These are phyloP conservation scores for Lactifluus volemus DNA, from an alignment of 768 basidiomycete genomes.

Conservation along the genomic window DNA sequence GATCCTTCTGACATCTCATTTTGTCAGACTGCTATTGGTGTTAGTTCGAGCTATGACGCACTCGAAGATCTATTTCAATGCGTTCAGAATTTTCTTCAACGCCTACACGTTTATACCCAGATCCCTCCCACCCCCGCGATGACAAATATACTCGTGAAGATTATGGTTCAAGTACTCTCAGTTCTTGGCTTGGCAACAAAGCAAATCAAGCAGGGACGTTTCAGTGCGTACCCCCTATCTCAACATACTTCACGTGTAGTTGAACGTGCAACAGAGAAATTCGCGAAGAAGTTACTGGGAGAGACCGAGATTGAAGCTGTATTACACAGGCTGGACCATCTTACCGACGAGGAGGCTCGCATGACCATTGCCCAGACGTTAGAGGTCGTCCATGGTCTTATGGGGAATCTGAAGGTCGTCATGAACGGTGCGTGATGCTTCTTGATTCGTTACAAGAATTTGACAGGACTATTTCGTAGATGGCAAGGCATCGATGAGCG, in stretches of 20 bases:
- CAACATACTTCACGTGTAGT: neutral
- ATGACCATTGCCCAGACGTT: neutral
- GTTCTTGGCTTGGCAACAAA: constrained; percentile 7
- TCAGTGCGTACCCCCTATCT: neutral
- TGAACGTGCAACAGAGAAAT: neutral
- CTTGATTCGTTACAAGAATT: neutral
- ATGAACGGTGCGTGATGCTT: neutral
- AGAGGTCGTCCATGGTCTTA: neutral
- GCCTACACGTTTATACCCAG: neutral
- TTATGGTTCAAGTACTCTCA: neutral
- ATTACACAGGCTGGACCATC: neutral
- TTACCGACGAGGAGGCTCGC: neutral
- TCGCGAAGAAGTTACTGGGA: constrained; percentile 1
- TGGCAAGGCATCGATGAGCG: neutral
- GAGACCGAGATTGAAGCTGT: neutral
- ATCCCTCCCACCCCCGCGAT: neutral
- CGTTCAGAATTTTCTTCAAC: neutral
- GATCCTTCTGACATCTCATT: neutral
- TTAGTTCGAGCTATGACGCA: neutral
- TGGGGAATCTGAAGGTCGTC: neutral
- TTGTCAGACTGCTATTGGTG: neutral
- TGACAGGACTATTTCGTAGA: neutral
- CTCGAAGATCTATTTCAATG: neutral
- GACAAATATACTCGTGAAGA: neutral
- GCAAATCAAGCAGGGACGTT: neutral